Percentiles rank a stretch among this genome's conserved stretches.
phyloP scores from a whole-genome alignment of 2,329 filamentous ascomycete genomes.

The Apiospora koreana region DNA sequence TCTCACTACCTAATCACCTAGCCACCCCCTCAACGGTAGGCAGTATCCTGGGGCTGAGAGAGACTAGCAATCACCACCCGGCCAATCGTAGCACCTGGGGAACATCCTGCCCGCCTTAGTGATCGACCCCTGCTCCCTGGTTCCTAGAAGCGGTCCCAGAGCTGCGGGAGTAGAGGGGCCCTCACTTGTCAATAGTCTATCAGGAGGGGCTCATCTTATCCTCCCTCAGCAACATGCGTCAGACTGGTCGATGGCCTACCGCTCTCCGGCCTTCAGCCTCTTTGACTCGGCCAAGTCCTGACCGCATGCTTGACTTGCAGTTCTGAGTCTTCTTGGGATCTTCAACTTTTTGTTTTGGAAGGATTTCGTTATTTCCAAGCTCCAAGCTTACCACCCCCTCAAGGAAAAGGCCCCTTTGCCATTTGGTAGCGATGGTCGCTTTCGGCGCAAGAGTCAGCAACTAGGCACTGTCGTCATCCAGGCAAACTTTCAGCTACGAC shows the following conservation, averaged over 20 bases:
- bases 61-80: neutral
- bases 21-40: neutral
- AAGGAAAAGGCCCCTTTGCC: neutral
- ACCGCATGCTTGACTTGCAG: neutral
- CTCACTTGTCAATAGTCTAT: constrained; percentile 1
- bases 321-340: neutral
- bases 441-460: neutral
- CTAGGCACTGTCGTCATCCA: neutral
- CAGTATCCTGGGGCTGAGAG: constrained; percentile 6
- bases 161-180: neutral
- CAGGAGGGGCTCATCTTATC: constrained; percentile 7
- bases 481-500: neutral
- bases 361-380: neutral
- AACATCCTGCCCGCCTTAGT: neutral
- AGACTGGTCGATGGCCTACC: neutral
- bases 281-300: neutral
- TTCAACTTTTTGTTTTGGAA: neutral
- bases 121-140: neutral
- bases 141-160: neutral
- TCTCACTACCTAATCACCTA: no score
- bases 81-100: neutral
- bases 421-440: neutral
- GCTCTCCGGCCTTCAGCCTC: neutral
- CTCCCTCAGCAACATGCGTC: constrained; percentile 1
- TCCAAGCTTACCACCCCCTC: neutral